A percentile compares a stretch with the other conserved stretches of the same genome.
These are phyloP conservation scores for Metschnikowia sp. DNA, from an alignment of 805 yeast genomes.

Conservation along the genomic window DNA sequence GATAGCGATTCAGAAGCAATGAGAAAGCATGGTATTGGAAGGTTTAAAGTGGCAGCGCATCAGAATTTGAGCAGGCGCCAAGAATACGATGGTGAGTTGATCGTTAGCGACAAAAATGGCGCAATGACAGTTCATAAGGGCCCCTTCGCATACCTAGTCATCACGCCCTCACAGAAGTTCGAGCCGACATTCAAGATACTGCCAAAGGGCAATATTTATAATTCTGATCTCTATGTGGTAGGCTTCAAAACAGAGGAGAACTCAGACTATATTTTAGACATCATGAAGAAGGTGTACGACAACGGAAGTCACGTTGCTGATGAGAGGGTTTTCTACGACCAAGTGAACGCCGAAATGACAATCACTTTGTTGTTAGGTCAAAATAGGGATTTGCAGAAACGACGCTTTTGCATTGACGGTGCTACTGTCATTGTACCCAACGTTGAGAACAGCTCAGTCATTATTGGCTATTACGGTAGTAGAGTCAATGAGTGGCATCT, in stretches of 20 bases:
- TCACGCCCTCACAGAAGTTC: conserved; percentile 53
- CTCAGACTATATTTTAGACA: conserved; percentile 40
- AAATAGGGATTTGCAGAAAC: conserved; percentile 19
- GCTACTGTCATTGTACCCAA: conserved; percentile 38
- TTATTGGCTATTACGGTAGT: conserved; percentile 8
- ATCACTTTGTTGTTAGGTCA: conserved; percentile 17
- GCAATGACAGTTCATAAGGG: conserved; percentile 3
- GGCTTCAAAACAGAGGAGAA: conserved; percentile 38
- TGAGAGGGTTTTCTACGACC: conserved; percentile 45
- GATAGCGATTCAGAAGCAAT: conserved; percentile 70
- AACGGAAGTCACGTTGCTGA: conserved; percentile 53
- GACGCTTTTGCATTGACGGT: conserved; percentile 70
- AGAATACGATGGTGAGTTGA: conserved; percentile 43
- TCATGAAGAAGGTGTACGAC: conserved; percentile 57
- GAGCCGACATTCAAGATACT: conserved; percentile 63
- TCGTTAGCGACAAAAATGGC: conserved; percentile 15
- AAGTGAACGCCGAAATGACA: conserved; percentile 25
- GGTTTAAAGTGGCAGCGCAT: conserved; percentile 70
- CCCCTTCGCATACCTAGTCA: conserved; percentile 57
- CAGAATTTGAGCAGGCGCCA: conserved; percentile 50
- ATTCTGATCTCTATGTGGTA: conserved; percentile 43
- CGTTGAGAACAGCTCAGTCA: background rate
- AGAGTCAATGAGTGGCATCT: conserved; percentile 11
- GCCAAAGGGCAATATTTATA: conserved; percentile 50
- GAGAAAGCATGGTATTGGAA: conserved; percentile 56